These are phyloP conservation scores for Mycena maculata DNA, from an alignment of 768 basidiomycete species.

Conservation along the genomic window DNA sequence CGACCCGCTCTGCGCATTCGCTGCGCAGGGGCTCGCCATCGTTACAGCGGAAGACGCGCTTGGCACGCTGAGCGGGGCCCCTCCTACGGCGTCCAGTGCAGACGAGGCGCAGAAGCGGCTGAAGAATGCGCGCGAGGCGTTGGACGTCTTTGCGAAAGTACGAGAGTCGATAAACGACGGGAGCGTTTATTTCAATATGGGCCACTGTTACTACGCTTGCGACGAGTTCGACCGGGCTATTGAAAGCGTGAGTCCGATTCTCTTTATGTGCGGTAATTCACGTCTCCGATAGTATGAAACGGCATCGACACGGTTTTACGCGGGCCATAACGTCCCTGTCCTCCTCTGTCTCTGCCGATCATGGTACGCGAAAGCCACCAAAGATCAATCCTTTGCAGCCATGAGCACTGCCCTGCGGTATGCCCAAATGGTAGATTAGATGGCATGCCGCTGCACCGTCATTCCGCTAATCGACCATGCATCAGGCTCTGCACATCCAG, in stretches of 20 bases:
- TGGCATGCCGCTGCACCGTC: too few relatives aligned
- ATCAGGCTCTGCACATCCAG: constrained; percentile 84
- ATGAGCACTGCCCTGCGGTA: constrained; percentile 89
- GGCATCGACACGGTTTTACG: constrained; percentile 82
- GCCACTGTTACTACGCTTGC: constrained; percentile 91
- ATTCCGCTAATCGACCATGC: constrained; percentile 10
- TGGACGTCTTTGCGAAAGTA: constrained; percentile 91
- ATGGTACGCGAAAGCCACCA: constrained; percentile 94
- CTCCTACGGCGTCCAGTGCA: constrained; percentile 54
- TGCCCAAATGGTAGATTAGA: constrained; percentile 73
- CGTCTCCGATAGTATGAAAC: constrained; percentile 83
- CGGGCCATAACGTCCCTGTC: constrained; percentile 77
- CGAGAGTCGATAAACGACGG: constrained; percentile 85
- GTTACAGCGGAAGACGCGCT: constrained; percentile 93
- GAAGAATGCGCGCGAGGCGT: constrained; percentile 85
- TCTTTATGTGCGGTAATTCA: constrained; percentile 1
- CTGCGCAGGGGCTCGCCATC: constrained; percentile 96
- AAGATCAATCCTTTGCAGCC: constrained; percentile 83
- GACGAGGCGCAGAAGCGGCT: constrained; percentile 77
- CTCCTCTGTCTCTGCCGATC: constrained; percentile 90
- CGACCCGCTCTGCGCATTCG: constrained; percentile 89
- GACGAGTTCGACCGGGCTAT: constrained; percentile 97
- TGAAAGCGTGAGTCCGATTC: constrained; percentile 84
- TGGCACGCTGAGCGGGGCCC: constrained; percentile 69
- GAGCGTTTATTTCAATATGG: constrained; percentile 95